Percentiles rank a stretch among this genome's conserved stretches.
These are phyloP conservation scores for Colletotrichum lindemuthianum DNA, from an alignment of 2,329 filamentous ascomycete genomes.

Conservation along the genomic window DNA sequence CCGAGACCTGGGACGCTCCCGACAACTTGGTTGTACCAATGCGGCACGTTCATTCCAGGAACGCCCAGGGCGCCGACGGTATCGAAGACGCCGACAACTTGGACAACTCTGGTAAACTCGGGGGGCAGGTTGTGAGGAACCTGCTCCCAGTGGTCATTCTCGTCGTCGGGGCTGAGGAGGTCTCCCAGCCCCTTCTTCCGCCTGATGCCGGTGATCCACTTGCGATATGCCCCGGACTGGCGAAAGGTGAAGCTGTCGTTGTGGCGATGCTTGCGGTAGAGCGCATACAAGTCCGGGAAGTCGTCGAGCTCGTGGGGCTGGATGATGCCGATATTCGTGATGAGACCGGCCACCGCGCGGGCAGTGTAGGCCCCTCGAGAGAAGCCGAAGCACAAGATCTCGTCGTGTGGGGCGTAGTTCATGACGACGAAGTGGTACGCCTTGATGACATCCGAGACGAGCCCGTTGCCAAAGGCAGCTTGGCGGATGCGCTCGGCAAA, in stretches of 20 bases:
- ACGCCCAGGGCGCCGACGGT: slow-evolving; percentile 31
- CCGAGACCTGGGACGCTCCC: neutral
- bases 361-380: slow-evolving; percentile 53
- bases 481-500: neutral
- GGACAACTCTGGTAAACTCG: slow-evolving; percentile 8
- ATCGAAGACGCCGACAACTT: slow-evolving; percentile 31
- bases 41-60: neutral
- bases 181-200: neutral
- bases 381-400: slow-evolving; percentile 50
- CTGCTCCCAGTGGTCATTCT: neutral
- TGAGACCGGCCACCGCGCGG: slow-evolving; percentile 50
- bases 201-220: slow-evolving; percentile 16
- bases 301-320: slow-evolving; percentile 32
- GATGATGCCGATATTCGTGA: slow-evolving; percentile 41
- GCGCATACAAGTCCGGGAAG: slow-evolving; percentile 18
- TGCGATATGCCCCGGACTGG: neutral
- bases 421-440: slow-evolving; percentile 51
- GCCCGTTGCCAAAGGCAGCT: slow-evolving; percentile 8
- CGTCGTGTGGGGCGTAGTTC: slow-evolving; percentile 50
- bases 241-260: slow-evolving; percentile 5
- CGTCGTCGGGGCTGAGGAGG: neutral
- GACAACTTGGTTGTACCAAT: neutral
- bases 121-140: slow-evolving; percentile 1
- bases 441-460: slow-evolving; percentile 38
- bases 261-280: neutral